Base-by-base conservation (phyloP, 768 basidiomycete species). In the Pleurotus tuber-regium region DNA sequence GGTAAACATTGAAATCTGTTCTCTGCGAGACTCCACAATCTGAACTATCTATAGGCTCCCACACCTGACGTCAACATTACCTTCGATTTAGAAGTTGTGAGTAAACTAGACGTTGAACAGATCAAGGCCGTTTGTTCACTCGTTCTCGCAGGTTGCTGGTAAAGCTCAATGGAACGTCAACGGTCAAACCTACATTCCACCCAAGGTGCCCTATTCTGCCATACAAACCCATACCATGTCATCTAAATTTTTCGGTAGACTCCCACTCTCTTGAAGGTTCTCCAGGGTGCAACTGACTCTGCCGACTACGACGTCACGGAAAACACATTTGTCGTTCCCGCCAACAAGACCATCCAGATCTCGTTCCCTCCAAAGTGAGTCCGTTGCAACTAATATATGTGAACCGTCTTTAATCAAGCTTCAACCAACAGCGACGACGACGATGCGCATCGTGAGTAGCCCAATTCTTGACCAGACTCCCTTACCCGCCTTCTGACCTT, bases 241-340 rank as follows among this genome's bases (percentile, higher is more conserved):
- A 30, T 24, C 33, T 28, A 19, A 5, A 43, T 1, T 33, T 50
- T n/a, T 55, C 55, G 0, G 25, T 31, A 31, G 2, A 42, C 50
- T 14, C 63, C 61, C 4, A 64, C 67, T 26, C 57, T 63, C 3
- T 44, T 61, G 14, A 64, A 70, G 42, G 66, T 73, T 51, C 51
- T 74, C 8, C 65, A 67, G 30, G 73, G 73, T 23, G 66, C 66
- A 2, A 55, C 52, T 16, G 44, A 9, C 4, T 51, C 64, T 0
- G 55, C 61, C 1, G 65, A 70, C 36, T 63, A 74, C 51, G 61
- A 64, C 16, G 35, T 57, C 3, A 61, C 65, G 4, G 72, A 72
- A 40, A 65, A 74, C 41, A 69, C 75, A 2, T 76, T 73, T 50
- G 54, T 69, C 16, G 56, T 77, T 12, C 72, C 73, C 0, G 33